These are phyloP conservation scores for Hanseniaspora taiwanica DNA, from an alignment of 805 yeast genomes.

Conservation along the genomic window DNA sequence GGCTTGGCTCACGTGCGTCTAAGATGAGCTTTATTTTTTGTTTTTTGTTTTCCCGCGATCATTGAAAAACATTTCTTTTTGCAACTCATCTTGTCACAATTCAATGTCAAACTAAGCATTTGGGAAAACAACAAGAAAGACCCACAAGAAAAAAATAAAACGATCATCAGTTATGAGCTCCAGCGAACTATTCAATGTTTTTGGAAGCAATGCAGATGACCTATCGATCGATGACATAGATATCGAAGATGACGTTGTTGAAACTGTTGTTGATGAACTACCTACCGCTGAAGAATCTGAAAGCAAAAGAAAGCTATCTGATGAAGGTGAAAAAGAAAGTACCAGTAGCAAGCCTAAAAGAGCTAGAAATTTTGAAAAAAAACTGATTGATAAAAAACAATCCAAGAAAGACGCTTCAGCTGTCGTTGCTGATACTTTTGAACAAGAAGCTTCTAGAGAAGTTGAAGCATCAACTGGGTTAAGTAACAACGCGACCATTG, in stretches of 20 bases:
- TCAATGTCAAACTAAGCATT: no score
- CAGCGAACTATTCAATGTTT: slow-evolving; percentile 22
- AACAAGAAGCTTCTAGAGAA: slow-evolving; percentile 80
- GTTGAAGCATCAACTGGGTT: slow-evolving; percentile 74
- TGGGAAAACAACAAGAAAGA: neutral
- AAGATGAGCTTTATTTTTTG: neutral
- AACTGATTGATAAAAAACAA: slow-evolving; percentile 25
- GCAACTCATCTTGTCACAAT: no score
- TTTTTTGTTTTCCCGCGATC: neutral
- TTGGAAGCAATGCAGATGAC: slow-evolving; percentile 15
- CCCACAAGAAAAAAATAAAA: neutral
- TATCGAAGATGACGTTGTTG: slow-evolving; percentile 5
- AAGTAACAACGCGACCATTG: slow-evolving; percentile 23
- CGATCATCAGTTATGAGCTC: slow-evolving; percentile 7
- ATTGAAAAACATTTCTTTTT: no score
- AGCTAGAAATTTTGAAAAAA: slow-evolving; percentile 16
- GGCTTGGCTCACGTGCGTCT: no score
- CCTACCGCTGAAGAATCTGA: slow-evolving; percentile 12
- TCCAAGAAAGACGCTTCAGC: slow-evolving; percentile 40
- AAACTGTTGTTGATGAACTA: slow-evolving; percentile 10
- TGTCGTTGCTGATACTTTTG: slow-evolving; percentile 70
- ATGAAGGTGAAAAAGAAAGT: slow-evolving; percentile 13
- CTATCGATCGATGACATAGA: slow-evolving; percentile 17
- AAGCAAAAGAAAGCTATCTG: slow-evolving; percentile 8
- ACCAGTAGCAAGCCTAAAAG: slow-evolving; percentile 15